These are phyloP conservation scores for Recurvomyces mirabilis DNA, from an alignment of 495 filamentous ascomycete genomes.

Conservation along the genomic window DNA sequence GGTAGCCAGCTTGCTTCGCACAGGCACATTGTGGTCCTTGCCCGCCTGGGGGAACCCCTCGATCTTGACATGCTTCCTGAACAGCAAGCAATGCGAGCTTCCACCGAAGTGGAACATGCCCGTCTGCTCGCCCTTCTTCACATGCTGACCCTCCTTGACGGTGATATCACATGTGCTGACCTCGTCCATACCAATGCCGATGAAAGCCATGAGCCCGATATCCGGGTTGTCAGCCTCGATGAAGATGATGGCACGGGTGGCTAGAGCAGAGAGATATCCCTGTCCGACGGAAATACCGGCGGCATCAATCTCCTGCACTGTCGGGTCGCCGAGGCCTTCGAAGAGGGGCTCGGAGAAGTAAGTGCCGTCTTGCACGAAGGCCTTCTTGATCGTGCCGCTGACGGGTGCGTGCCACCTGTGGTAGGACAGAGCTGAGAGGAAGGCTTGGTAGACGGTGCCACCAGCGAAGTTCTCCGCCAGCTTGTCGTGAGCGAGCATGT, in stretches of 20 bases:
- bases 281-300: conserved; percentile 38
- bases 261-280: conserved; percentile 48
- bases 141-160: conserved; percentile 46
- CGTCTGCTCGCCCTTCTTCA: conserved; percentile 54
- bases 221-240: conserved; percentile 54
- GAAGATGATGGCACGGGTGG: conserved; percentile 54
- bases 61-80: conserved; percentile 30
- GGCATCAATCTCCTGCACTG: conserved; percentile 35
- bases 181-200: conserved; percentile 61
- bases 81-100: conserved; percentile 52
- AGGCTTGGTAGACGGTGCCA: conserved; percentile 29
- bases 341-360: conserved; percentile 58
- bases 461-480: conserved; percentile 23
- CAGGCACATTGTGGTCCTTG: conserved; percentile 44
- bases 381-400: conserved; percentile 22
- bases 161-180: conserved; percentile 58
- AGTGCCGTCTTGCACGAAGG: conserved; percentile 38
- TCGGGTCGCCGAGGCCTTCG: conserved; percentile 35
- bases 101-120: conserved; percentile 72
- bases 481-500: conserved; percentile 24
- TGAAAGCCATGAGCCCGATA: conserved; percentile 55
- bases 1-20: conserved; percentile 41
- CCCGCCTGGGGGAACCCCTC: conserved; percentile 37
- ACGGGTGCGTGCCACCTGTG: conserved; percentile 29
- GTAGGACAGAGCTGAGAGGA: conserved; percentile 26